Evolutionary conservation across 225 moss, liverwort and hornwort species (phyloP).

Genomic region (Sphagnum tenellum): DNA sequence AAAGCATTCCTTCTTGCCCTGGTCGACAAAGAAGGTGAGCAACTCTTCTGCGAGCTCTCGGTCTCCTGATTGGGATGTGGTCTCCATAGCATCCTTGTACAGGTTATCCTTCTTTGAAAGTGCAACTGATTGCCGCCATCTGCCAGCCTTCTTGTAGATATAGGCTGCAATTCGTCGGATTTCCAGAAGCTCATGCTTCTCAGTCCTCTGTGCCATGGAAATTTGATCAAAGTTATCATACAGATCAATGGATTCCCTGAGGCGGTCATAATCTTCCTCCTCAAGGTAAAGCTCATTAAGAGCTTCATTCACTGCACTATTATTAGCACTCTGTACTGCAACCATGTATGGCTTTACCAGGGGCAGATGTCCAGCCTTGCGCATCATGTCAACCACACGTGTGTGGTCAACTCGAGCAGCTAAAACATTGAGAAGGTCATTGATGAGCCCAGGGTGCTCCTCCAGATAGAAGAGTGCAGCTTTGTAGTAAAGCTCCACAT

Average conservation of each 20-base stretch:
- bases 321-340: constrained; percentile 90
- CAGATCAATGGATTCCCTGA: constrained; percentile 97
- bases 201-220: constrained; percentile 88
- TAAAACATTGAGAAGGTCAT: constrained; percentile 87
- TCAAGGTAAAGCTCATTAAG: constrained; percentile 91
- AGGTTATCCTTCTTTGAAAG: constrained; percentile 97
- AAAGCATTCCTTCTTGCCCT: constrained; percentile 98
- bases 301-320: constrained; percentile 91
- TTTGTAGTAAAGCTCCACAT: constrained; percentile 93
- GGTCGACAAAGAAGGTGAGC: constrained; percentile 85
- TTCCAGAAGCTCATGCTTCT: constrained; percentile 96
- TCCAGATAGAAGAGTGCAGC: constrained; percentile 90
- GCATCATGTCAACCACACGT: constrained; percentile 93
- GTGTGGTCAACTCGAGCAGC: constrained; percentile 92
- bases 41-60: constrained; percentile 96
- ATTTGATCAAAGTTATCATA: constrained; percentile 99
- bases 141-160: constrained; percentile 98
- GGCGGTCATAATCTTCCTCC: constrained; percentile 93
- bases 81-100: constrained; percentile 99
- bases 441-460: constrained; percentile 93
- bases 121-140: constrained; percentile 96
- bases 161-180: constrained; percentile 97
- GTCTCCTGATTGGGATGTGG: constrained; percentile 91
- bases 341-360: constrained; percentile 98
- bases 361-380: constrained; percentile 93